Conservation (phyloP, 768 basidiomycete species). For the Termitomyces titanicus region DNA sequence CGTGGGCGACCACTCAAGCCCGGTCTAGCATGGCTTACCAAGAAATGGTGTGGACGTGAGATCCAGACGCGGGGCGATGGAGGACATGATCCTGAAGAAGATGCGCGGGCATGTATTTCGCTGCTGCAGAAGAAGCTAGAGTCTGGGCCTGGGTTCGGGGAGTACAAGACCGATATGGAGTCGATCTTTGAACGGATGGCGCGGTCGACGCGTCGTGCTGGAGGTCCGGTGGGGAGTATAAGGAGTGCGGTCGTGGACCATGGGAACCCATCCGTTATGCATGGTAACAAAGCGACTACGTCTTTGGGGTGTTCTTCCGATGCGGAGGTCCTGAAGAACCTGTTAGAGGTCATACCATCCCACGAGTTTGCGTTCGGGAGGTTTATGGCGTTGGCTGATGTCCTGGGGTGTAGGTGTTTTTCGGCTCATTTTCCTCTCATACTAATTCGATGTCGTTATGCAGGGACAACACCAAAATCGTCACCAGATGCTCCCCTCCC, state of each 20-base stretch:
- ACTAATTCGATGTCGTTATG: background rate
- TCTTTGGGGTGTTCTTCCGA: slow-evolving; percentile 73
- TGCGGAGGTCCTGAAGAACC: slow-evolving; percentile 69
- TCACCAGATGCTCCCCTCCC: slow-evolving; percentile 32
- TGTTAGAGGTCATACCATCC: slow-evolving; percentile 51
- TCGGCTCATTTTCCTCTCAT: background rate
- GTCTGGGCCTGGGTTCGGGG: slow-evolving; percentile 77
- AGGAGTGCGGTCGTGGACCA: slow-evolving; percentile 77
- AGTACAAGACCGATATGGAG: slow-evolving; percentile 82
- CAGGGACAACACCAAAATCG: slow-evolving; percentile 63
- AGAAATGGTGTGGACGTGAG: slow-evolving; percentile 87
- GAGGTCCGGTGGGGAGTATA: slow-evolving; percentile 37
- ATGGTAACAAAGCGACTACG: slow-evolving; percentile 79
- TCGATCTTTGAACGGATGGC: slow-evolving; percentile 85
- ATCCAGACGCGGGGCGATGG: slow-evolving; percentile 84
- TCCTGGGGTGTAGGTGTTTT: slow-evolving; percentile 67
- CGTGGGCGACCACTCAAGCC: slow-evolving; percentile 93
- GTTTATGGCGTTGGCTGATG: slow-evolving; percentile 78
- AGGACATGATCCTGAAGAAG: slow-evolving; percentile 94
- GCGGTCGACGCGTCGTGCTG: slow-evolving; percentile 38
- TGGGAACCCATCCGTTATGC: slow-evolving; percentile 80
- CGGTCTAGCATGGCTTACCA: slow-evolving; percentile 94
- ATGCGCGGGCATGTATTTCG: slow-evolving; percentile 85
- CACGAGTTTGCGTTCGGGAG: slow-evolving; percentile 87
- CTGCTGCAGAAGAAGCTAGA: slow-evolving; percentile 79